A percentile compares a stretch with the other conserved stretches of the same genome.
Evolutionary conservation across 257 asterid genomes (phyloP).

Genomic region (Ligustrum vulgare): DNA sequence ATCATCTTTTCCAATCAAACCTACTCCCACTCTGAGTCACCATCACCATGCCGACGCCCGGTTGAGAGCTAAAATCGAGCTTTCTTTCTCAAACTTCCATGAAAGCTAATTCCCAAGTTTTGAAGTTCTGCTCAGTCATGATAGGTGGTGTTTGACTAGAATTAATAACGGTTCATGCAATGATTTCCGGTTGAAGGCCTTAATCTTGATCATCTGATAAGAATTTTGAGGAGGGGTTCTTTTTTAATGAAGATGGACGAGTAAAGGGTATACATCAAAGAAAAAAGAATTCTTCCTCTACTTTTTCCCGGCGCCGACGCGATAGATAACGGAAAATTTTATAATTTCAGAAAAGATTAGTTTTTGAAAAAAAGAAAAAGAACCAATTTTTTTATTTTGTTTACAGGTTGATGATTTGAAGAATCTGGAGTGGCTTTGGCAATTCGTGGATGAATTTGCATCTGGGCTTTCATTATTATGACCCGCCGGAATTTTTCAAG

Average conservation of each 20-base stretch:
- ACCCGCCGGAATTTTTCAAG: conserved; percentile 39
- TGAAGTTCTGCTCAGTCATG: conserved; percentile 50
- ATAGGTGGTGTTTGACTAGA: conserved; percentile 65
- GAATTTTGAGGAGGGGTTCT: conserved; percentile 49
- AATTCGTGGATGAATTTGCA: conserved; percentile 65
- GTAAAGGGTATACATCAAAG: conserved; percentile 33
- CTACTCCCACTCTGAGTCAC: too few species aligned
- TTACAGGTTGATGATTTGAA: conserved; percentile 70
- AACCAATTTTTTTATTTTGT: not conserved
- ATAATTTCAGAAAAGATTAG: not conserved
- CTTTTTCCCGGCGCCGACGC: conserved; percentile 57
- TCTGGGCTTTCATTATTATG: conserved; percentile 45
- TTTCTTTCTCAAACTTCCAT: conserved; percentile 57
- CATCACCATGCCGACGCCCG: too few species aligned
- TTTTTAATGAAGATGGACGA: conserved; percentile 39
- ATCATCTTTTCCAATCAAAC: too few species aligned
- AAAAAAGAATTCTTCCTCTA: conserved; percentile 38
- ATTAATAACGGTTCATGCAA: conserved; percentile 50
- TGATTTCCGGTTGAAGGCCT: conserved; percentile 95
- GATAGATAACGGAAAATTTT: conserved; percentile 40
- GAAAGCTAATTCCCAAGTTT: conserved; percentile 37
- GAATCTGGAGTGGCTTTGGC: conserved; percentile 76
- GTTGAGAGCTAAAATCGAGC: conserved; percentile 80
- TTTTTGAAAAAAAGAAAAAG: not conserved
- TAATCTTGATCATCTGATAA: conserved; percentile 85